Conservation (phyloP, 192 early-diverging fungal species). For the Entophlyctis helioformis region DNA sequence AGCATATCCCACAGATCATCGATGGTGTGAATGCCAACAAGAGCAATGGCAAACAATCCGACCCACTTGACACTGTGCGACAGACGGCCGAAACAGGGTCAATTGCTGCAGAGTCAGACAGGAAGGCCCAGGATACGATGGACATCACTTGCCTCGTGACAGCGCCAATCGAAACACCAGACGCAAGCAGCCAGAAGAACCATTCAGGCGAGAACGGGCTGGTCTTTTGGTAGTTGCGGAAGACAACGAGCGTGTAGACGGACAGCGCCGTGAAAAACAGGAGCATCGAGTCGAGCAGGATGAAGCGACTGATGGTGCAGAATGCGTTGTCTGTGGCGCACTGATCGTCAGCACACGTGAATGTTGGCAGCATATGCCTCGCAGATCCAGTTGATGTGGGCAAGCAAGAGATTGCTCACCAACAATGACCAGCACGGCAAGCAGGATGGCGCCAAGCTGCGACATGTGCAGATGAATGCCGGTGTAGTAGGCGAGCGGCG, state of each 20-base stretch:
- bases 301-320: slow-evolving; percentile 74
- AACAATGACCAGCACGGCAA: slow-evolving; percentile 68
- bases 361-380: neutral
- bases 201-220: slow-evolving; percentile 77
- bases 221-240: slow-evolving; percentile 57
- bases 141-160: slow-evolving; percentile 49
- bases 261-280: slow-evolving; percentile 72
- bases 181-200: slow-evolving; percentile 78
- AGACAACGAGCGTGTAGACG: slow-evolving; percentile 54
- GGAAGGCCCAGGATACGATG: too few species aligned
- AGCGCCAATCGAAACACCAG: slow-evolving; percentile 78
- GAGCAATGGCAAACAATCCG: slow-evolving; percentile 78
- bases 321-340: slow-evolving; percentile 50
- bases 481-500: slow-evolving; percentile 85
- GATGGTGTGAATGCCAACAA: slow-evolving; percentile 87
- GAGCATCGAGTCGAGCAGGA: slow-evolving; percentile 90
- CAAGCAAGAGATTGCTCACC: slow-evolving; percentile 26
- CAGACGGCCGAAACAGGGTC: neutral
- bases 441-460: slow-evolving; percentile 49
- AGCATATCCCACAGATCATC: slow-evolving; percentile 85
- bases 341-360: slow-evolving; percentile 2
- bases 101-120: too few species aligned
- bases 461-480: slow-evolving; percentile 62
- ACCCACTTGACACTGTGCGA: slow-evolving; percentile 84
- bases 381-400: neutral